A percentile compares a stretch with the other conserved stretches of the same genome.
phyloP scores from a whole-genome alignment of 2,329 filamentous ascomycete species.

The Diaporthe sp. region DNA sequence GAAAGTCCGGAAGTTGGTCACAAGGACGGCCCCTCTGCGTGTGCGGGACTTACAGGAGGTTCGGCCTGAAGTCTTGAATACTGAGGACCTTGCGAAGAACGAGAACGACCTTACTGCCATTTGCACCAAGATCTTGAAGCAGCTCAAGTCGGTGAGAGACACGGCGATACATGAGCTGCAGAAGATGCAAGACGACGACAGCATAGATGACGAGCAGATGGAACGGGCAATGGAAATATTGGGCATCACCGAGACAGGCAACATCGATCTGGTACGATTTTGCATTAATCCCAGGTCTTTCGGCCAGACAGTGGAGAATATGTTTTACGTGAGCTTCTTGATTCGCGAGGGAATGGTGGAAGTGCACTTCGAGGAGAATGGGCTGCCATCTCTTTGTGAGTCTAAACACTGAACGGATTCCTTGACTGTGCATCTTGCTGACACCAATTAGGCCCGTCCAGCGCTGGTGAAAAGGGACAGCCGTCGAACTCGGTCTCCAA shows the following conservation, averaged over 20 bases:
- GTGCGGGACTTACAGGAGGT: constrained; percentile 78
- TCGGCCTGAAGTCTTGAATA: constrained; percentile 82
- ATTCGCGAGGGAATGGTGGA: constrained; percentile 87
- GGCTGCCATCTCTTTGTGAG: constrained; percentile 85
- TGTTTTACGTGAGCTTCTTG: constrained; percentile 96
- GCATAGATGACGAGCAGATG: constrained; percentile 61
- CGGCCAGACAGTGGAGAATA: constrained; percentile 94
- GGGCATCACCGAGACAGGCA: constrained; percentile 76
- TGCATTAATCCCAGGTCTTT: constrained; percentile 92
- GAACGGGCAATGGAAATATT: constrained; percentile 73
- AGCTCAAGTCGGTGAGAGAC: constrained; percentile 66
- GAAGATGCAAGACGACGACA: constrained; percentile 58
- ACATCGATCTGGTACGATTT: constrained; percentile 86
- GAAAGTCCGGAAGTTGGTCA: constrained; percentile 77
- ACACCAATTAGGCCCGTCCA: constrained; percentile 11
- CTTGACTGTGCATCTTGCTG: not conserved
- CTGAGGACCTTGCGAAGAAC: constrained; percentile 80
- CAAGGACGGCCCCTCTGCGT: constrained; percentile 79
- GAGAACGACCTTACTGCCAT: constrained; percentile 85
- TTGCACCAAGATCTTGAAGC: constrained; percentile 80
- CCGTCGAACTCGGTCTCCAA: constrained; percentile 58
- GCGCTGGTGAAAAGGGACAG: constrained; percentile 50
- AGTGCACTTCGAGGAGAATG: constrained; percentile 80
- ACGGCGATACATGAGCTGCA: constrained; percentile 62
- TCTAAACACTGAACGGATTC: constrained; percentile 42